Conservation (phyloP, 345 rosid genomes). For the Salix exigua region DNA sequence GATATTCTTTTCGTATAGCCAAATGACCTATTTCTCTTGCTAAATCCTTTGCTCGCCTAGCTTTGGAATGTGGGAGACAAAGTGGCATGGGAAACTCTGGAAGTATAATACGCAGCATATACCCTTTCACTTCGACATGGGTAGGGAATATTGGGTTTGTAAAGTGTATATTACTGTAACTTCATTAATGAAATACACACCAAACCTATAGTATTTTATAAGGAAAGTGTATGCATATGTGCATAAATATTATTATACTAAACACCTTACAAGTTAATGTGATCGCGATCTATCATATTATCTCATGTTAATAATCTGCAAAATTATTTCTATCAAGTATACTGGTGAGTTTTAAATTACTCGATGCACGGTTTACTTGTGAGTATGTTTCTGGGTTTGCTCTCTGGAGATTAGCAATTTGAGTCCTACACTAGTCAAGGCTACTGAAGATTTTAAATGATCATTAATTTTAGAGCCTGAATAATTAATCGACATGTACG, state of each 20-base stretch:
- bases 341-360: no score
- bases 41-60: background rate
- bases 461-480: no score
- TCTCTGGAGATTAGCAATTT: no score
- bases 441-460: no score
- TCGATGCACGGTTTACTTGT: no score
- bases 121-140: background rate
- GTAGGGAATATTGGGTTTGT: background rate
- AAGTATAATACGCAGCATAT: background rate
- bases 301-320: background rate
- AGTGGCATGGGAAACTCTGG: background rate
- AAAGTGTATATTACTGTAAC: background rate
- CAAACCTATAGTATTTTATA: background rate
- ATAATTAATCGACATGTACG: accelerated
- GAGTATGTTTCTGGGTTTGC: no score
- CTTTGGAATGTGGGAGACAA: background rate
- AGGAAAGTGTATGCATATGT: background rate
- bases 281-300: background rate
- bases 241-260: background rate
- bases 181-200: background rate
- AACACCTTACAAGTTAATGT: background rate
- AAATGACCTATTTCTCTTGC: background rate
- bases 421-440: accelerated
- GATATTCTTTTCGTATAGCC: background rate
- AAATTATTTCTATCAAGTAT: background rate